Percentiles rank a stretch among this genome's conserved stretches.
phyloP scores from a whole-genome alignment of 768 basidiomycete genomes.

The Krasilnikovozyma curviuscula region DNA sequence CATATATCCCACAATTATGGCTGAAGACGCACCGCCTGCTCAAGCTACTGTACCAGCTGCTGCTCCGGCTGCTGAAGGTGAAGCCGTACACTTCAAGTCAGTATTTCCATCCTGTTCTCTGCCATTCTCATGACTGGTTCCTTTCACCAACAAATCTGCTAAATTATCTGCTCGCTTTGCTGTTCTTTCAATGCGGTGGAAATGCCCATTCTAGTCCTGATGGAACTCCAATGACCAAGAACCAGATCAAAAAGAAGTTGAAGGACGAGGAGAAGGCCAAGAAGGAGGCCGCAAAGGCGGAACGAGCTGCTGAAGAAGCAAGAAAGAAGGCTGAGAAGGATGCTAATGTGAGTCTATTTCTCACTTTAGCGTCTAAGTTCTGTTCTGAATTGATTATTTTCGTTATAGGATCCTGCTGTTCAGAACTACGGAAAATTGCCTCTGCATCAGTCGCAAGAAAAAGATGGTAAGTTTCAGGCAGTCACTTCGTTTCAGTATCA shows the following conservation, averaged over 20 bases:
- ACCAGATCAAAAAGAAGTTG: slow-evolving; percentile 71
- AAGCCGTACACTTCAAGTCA: too few species aligned
- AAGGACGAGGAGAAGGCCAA: slow-evolving; percentile 56
- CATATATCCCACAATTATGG: too few species aligned
- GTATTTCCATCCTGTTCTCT: too few species aligned
- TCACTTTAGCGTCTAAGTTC: background rate
- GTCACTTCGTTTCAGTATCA: background rate
- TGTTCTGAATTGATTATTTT: too few species aligned
- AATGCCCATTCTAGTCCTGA: slow-evolving; percentile 11
- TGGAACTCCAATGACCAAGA: slow-evolving; percentile 48
- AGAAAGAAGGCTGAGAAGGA: slow-evolving; percentile 9
- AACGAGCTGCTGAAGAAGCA: slow-evolving; percentile 10
- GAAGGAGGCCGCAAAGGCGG: slow-evolving; percentile 5
- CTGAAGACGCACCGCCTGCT: too few species aligned
- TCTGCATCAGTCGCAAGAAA: slow-evolving; percentile 74
- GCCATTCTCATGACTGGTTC: too few species aligned
- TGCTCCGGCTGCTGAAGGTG: too few species aligned
- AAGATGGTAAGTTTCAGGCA: slow-evolving; percentile 27
- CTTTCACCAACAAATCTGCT: too few species aligned
- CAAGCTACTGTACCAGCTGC: too few species aligned
- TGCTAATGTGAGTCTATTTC: slow-evolving; percentile 2
- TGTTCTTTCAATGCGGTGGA: too few species aligned
- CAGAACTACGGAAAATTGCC: slow-evolving; percentile 74
- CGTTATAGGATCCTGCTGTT: slow-evolving; percentile 31
- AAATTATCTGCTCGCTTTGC: too few species aligned